These are phyloP conservation scores for Lecanicillium sp. DNA, from an alignment of 2,329 filamentous ascomycete genomes.

Conservation along the genomic window DNA sequence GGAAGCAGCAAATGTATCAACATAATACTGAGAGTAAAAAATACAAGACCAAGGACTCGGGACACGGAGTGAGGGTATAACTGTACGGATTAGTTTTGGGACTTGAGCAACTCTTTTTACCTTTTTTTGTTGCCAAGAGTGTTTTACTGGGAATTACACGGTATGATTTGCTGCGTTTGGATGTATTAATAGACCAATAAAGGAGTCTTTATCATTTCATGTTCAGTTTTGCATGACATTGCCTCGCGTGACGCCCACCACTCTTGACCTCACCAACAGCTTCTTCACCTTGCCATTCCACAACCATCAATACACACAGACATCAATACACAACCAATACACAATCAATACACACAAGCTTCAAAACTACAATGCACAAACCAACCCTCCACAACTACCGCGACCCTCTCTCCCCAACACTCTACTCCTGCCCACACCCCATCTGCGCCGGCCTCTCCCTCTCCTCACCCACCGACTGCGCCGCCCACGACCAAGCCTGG, in stretches of 20 bases:
- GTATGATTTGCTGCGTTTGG: not conserved
- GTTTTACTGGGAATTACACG: not conserved
- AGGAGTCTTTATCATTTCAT: not conserved
- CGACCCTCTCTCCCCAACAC: not conserved
- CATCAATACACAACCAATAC: not conserved
- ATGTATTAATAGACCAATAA: not conserved
- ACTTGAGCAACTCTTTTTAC: not conserved
- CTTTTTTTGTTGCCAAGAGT: not conserved
- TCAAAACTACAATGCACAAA: not conserved
- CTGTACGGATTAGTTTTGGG: not conserved
- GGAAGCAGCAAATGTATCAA: constrained; percentile 7
- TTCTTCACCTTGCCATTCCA: not conserved
- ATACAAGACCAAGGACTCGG: constrained; percentile 1
- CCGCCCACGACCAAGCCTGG: constrained; percentile 2
- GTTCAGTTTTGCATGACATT: too few species aligned
- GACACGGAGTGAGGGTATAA: constrained; percentile 5
- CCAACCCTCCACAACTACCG: not conserved
- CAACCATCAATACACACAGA: not conserved
- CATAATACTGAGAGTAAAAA: constrained; percentile 8
- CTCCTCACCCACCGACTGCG: not conserved
- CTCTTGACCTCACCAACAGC: too few species aligned
- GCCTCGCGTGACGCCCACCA: too few species aligned
- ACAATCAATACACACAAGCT: not conserved
- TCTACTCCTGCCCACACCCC: not conserved
- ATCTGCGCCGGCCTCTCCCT: constrained; percentile 4